phyloP scores from a whole-genome alignment of 73 alveolate species.

The Stentor roeselii region DNA sequence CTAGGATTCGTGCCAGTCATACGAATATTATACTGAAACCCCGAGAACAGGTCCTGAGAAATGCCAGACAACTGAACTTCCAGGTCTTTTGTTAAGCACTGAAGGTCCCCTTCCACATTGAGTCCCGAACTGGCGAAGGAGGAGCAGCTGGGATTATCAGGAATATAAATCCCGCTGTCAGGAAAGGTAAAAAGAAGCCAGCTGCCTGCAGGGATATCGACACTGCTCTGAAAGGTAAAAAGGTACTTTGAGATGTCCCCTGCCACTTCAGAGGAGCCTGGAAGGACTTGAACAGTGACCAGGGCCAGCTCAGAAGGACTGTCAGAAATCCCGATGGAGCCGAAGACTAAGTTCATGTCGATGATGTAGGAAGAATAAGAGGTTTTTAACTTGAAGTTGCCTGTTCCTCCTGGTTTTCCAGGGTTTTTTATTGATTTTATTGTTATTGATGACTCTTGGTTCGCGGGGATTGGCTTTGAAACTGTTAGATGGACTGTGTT shows the following conservation, averaged over 20 bases:
- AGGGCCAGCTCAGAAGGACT: neutral
- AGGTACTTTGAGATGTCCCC: conserved; percentile 27
- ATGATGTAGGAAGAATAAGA: neutral
- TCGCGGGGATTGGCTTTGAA: neutral
- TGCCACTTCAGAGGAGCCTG: conserved; percentile 1
- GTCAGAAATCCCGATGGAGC: conserved; percentile 26
- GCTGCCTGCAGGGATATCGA: neutral
- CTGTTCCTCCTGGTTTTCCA: conserved; percentile 28
- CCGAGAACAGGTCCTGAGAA: neutral
- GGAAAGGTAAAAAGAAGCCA: conserved; percentile 23
- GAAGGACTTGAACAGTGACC: neutral
- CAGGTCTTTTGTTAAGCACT: neutral
- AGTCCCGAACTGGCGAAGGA: neutral
- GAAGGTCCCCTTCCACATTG: neutral
- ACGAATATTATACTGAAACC: neutral
- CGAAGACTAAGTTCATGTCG: conserved; percentile 28
- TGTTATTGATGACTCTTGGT: neutral
- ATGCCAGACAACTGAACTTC: conserved; percentile 10
- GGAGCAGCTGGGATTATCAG: conserved; percentile 1
- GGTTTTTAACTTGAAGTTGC: neutral
- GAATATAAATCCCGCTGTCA: neutral
- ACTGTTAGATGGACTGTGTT: neutral
- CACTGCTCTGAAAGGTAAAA: neutral
- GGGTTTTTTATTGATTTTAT: conserved; percentile 15
- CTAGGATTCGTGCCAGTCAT: conserved; percentile 28